phyloP scores from a whole-genome alignment of 2,329 filamentous ascomycete genomes.

The Thermomyces lanuginosus region DNA sequence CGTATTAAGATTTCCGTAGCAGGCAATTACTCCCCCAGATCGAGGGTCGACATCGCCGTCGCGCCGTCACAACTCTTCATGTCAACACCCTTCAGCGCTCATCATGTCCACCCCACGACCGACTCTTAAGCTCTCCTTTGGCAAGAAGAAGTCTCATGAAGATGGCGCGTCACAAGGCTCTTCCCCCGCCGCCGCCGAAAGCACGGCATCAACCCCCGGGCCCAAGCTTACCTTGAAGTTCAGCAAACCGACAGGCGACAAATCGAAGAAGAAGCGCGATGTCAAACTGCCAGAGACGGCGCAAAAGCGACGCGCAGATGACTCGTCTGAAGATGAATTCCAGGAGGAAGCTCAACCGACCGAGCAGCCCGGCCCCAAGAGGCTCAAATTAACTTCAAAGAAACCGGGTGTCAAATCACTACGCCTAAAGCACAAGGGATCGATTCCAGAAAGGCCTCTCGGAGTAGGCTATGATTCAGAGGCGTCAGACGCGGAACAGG shows the following conservation, averaged over 20 bases:
- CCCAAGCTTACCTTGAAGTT: conserved; percentile 29
- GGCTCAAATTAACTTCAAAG: conserved; percentile 23
- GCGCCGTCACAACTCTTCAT: too few relatives aligned
- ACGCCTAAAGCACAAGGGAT: conserved; percentile 50
- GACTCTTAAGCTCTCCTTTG: conserved; percentile 27
- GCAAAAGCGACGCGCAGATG: conserved; percentile 23
- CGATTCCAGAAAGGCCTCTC: conserved; percentile 49
- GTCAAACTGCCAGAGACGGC: conserved; percentile 8
- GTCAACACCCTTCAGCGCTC: conserved; percentile 3
- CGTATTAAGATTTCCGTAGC: too few relatives aligned
- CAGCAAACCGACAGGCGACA: conserved; percentile 10
- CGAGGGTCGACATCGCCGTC: too few relatives aligned
- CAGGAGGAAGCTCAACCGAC: conserved; percentile 4
- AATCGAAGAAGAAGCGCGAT: conserved; percentile 21
- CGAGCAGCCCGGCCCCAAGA: conserved; percentile 17
- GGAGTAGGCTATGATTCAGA: conserved; percentile 96
- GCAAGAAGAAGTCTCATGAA: conserved; percentile 19
- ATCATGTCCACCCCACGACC: conserved; percentile 23
- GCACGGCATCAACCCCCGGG: conserved; percentile 13
- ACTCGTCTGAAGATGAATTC: conserved; percentile 10
- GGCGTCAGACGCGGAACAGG: conserved; percentile 72
- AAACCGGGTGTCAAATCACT: conserved; percentile 29
- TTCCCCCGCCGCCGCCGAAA: conserved; percentile 9
- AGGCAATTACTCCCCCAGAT: too few relatives aligned
- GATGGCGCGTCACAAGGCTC: conserved; percentile 11